Percentiles rank a stretch among this genome's conserved stretches.
Conservation (phyloP, 352 stramenopile species). For the Phytophthora lateralis region DNA sequence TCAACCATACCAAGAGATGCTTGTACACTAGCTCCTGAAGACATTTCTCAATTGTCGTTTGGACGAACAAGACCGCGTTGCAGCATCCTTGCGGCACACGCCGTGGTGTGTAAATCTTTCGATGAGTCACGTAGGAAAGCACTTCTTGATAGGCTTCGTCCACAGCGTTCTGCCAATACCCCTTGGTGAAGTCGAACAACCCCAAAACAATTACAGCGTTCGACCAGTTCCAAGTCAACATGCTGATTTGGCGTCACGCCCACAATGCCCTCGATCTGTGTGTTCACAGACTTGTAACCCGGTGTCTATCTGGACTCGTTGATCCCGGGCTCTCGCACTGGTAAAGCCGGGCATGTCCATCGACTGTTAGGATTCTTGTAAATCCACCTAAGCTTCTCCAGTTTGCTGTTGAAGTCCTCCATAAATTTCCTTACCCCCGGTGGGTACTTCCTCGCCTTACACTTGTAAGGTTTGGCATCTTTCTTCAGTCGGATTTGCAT, state of each 20-base stretch:
- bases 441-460: constrained; percentile 13
- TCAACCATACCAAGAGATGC: constrained; percentile 41
- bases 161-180: constrained; percentile 29
- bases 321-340: constrained; percentile 1
- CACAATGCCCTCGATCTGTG: constrained; percentile 14
- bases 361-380: constrained; percentile 15
- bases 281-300: constrained; percentile 15
- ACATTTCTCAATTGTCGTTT: constrained; percentile 26
- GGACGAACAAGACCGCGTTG: constrained; percentile 28
- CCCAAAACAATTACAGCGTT: constrained; percentile 15
- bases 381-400: constrained; percentile 5
- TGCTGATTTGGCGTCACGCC: constrained; percentile 17
- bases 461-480: constrained; percentile 15
- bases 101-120: constrained; percentile 26
- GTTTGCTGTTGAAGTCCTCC: constrained; percentile 13
- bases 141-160: constrained; percentile 25
- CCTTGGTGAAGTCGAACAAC: constrained; percentile 13
- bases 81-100: constrained; percentile 32
- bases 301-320: constrained; percentile 5
- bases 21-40: constrained; percentile 12
- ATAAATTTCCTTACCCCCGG: constrained; percentile 6
- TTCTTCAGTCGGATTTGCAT: constrained; percentile 22
- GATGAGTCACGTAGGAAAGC: constrained; percentile 34
- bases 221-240: constrained; percentile 13
- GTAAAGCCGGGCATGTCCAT: constrained; percentile 12